Base-by-base conservation (phyloP, 208 protist species). In the Tritrichomonas foetus region DNA sequence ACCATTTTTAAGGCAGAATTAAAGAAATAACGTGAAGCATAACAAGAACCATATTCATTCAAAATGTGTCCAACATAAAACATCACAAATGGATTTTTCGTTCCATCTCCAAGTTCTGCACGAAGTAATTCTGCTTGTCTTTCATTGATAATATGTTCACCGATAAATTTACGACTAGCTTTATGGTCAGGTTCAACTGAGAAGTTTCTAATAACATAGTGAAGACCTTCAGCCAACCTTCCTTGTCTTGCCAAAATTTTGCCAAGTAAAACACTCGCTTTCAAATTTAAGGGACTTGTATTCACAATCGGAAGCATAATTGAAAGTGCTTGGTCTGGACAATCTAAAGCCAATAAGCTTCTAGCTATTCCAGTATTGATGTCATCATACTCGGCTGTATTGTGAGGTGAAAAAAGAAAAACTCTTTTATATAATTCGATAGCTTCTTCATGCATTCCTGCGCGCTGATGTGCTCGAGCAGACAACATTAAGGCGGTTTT, bases 171-270 rank as follows among this genome's bases (percentile, higher is more conserved):
- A 3, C 78, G 47, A 39, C n/a, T 89, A 13, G 47, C 47, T 57
- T 89, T 89, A 39, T 89, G 78, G 39, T 53, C 44, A 22, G 78
- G 78, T 33, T 89, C 78, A 57, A 89, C 39, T 61, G 78, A 53
- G 30, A 89, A 89, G 11, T 30, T 89, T 9, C 47, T 41, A 20
- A 89, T 61, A 36, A 49, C 78, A 13, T 20, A 53, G 36, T 89
- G 78, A 39, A 89, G 47, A 2, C n/a, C 78, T 33, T 89, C 78
- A 39, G 44, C 33, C 1, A 89, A 16, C 39, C 47, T 53, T 57
- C 78, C 78, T 89, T 89, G 78, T 33, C 41, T n/a, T 27, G 44
- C 44, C 33, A 89, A 36, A 25, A 49, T 89, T 57, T 89, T 16
- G 0, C 41, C 44, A 11, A 89, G 33, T 13, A 89, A n/a, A 57